Percentiles rank a stretch among this genome's conserved stretches.
Evolutionary conservation across 805 yeast species (phyloP).

Genomic region (Cyberlindnera sargentensis): DNA sequence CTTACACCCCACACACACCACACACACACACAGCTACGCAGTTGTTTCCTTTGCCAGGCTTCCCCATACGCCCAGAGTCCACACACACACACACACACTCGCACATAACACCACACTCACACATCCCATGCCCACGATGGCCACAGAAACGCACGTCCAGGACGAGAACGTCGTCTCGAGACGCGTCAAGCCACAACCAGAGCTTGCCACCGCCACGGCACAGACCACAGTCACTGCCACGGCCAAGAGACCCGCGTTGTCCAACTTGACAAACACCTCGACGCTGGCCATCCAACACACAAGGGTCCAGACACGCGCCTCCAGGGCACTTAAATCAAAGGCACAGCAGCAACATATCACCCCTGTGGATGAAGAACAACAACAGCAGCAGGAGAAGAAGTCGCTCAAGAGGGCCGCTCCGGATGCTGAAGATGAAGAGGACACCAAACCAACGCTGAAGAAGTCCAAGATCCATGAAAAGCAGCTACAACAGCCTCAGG

Average conservation of each 20-base stretch:
- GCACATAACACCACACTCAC: not conserved
- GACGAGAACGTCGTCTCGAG: slow-evolving; percentile 16
- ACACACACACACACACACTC: not conserved
- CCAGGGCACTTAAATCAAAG: not conserved
- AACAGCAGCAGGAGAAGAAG: not conserved
- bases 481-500: not conserved
- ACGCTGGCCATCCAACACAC: slow-evolving; percentile 4
- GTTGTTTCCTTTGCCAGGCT: not conserved
- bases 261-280: slow-evolving; percentile 23
- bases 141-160: slow-evolving; percentile 9
- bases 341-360: not conserved
- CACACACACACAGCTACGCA: slow-evolving; percentile 1
- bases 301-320: not conserved
- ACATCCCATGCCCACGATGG: slow-evolving; percentile 10
- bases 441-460: not conserved
- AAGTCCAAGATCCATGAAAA: not conserved
- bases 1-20: not conserved
- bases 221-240: slow-evolving; percentile 2
- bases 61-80: no score
- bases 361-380: no score
- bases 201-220: not conserved
- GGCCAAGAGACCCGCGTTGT: slow-evolving; percentile 21
- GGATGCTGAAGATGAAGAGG: not conserved
- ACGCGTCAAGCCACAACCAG: slow-evolving; percentile 8
- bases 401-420: not conserved